Evolutionary conservation across 768 basidiomycete genomes (phyloP).

Genomic region (Ramaria sp.): DNA sequence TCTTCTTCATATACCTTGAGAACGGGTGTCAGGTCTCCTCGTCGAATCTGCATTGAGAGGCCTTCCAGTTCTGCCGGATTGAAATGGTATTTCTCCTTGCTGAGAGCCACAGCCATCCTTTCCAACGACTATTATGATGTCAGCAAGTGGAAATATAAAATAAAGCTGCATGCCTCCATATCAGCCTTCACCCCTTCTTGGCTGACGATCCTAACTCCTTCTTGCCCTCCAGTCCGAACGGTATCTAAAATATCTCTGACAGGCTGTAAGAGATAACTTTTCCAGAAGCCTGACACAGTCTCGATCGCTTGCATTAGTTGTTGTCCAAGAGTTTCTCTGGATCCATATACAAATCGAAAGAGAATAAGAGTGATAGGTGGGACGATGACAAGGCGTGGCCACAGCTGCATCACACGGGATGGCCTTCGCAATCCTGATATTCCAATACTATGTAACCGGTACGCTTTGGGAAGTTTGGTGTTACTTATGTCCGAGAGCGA

Average conservation of each 20-base stretch:
- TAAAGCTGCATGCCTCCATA: conserved; percentile 46
- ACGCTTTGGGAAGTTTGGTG: conserved; percentile 19
- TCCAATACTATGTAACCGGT: conserved; percentile 20
- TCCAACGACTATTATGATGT: conserved; percentile 59
- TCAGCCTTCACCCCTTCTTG: conserved; percentile 80
- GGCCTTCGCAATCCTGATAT: conserved; percentile 51
- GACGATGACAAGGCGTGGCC: conserved; percentile 73
- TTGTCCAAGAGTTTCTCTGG: conserved; percentile 45
- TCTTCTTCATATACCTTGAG: conserved; percentile 86
- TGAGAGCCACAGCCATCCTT: conserved; percentile 83
- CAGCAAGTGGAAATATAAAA: not conserved
- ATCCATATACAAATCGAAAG: conserved; percentile 41
- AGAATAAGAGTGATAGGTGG: conserved; percentile 56
- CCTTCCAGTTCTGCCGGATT: conserved; percentile 42
- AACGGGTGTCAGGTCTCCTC: conserved; percentile 82
- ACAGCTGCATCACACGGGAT: conserved; percentile 52
- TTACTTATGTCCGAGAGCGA: conserved; percentile 16
- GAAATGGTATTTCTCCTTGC: conserved; percentile 58
- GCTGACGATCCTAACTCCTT: conserved; percentile 57
- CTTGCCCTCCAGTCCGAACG: conserved; percentile 70
- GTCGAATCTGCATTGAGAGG: conserved; percentile 53
- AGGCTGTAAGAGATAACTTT: conserved; percentile 81
- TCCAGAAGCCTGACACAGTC: conserved; percentile 62
- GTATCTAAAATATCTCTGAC: conserved; percentile 74
- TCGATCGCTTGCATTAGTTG: conserved; percentile 50